Base-by-base conservation (phyloP, 2,329 filamentous ascomycete genomes). In the Cryphonectria parasitica region DNA sequence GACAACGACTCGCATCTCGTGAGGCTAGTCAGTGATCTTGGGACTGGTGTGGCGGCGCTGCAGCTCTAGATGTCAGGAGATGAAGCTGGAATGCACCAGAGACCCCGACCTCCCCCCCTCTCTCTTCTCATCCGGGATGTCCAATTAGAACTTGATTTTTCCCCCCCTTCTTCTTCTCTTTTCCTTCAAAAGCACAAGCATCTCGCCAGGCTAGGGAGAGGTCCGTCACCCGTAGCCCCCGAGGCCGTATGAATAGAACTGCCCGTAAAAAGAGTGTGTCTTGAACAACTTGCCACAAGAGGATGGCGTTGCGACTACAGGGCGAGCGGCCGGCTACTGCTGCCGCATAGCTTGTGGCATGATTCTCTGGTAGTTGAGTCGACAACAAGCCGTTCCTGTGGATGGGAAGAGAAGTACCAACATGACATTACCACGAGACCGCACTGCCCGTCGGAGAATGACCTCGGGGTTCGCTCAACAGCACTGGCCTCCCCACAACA, bases 21-120 rank as follows among this genome's bases (percentile, higher is more conserved):
- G 25, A 28, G 11, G 54, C 54, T 28, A 58, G n/a, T 64, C 45
- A 54, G 67, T 36, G 45, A 64, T 31, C 67, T 61, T 49, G 45
- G 49, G 34, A 41, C 8, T 15, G 39, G 52, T 43, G n/a, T 36
- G 34, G 36, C 28, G 54, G 62, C 68, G 31, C 31, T 43, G 54
- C 36, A 17, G 34, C 58, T 60, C 63, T 56, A 49, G 25, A 41
- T 41, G 43, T 43, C 39, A 39, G 15, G 13, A 17, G 39, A 64
- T 17, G 61, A 41, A 36, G 60, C 54, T 58, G 25, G 25, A 17
- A 45, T 45, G 39, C 39, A 64, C n/a, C n/a, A 13, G 28, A n/a
- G 6, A 28, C n/a, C 4, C 13, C 39, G 61, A 22, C 13, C 61
- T 3, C n/a, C n/a, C n/a, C 13, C n/a, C n/a, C n/a, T 10, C 36